phyloP scores from a whole-genome alignment of 2,329 filamentous ascomycete genomes.

The Stemphylium vesicarium region DNA sequence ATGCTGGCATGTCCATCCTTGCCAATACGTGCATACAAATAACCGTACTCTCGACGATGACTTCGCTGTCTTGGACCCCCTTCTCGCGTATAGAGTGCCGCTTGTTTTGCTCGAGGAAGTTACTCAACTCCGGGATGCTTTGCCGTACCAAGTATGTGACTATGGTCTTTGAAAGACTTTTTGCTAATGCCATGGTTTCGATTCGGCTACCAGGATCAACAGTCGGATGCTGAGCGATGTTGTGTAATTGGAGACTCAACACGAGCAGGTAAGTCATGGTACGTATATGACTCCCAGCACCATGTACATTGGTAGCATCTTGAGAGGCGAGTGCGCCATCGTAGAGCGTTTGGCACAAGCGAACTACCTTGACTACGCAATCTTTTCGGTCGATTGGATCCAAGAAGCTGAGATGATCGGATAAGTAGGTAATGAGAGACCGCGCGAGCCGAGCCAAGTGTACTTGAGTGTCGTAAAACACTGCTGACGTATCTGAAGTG shows the following conservation, averaged over 20 bases:
- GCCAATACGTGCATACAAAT: slow-evolving; percentile 54
- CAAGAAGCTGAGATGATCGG: slow-evolving; percentile 57
- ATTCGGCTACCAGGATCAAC: slow-evolving; percentile 17
- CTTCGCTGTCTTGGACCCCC: slow-evolving; percentile 56
- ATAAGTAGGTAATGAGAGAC: slow-evolving; percentile 58
- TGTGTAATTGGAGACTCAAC: slow-evolving; percentile 36
- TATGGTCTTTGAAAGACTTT: slow-evolving; percentile 45
- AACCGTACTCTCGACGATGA: slow-evolving; percentile 56
- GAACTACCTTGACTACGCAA: slow-evolving; percentile 53
- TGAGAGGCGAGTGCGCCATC: slow-evolving; percentile 28
- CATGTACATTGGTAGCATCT: neutral
- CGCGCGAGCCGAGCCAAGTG: slow-evolving; percentile 44
- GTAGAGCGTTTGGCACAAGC: slow-evolving; percentile 48
- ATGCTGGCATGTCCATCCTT: slow-evolving; percentile 32
- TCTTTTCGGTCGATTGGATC: slow-evolving; percentile 61
- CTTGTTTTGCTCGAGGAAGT: slow-evolving; percentile 56
- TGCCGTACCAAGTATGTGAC: slow-evolving; percentile 42
- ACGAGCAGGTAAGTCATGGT: slow-evolving; percentile 41
- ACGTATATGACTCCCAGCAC: slow-evolving; percentile 11
- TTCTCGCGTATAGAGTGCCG: slow-evolving; percentile 51
- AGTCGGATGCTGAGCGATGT: slow-evolving; percentile 38
- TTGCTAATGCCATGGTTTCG: slow-evolving; percentile 43
- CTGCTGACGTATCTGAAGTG: neutral
- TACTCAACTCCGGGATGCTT: slow-evolving; percentile 48
- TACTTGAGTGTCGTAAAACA: slow-evolving; percentile 3